Evolutionary conservation across 345 rosid species (phyloP).

Genomic region (Stellera chamaejasme): DNA sequence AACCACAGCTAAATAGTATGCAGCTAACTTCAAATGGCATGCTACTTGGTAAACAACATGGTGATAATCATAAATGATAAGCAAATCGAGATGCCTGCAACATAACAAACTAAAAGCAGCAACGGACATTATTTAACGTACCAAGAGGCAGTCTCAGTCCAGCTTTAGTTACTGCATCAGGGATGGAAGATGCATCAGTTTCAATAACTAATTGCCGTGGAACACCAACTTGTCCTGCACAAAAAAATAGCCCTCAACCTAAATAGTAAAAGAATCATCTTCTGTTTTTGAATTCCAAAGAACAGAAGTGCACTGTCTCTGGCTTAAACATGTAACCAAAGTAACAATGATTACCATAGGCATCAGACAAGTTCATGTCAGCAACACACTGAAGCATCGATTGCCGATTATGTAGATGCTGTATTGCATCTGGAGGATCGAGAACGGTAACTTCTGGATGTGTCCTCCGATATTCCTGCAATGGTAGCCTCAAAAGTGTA

Average conservation of each 20-base stretch:
- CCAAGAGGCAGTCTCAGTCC: conserved; percentile 62
- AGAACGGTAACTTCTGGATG: conserved; percentile 85
- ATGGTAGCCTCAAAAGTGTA: conserved; percentile 2
- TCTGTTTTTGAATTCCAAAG: background rate
- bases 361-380: conserved; percentile 53
- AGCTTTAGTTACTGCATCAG: conserved; percentile 49
- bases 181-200: conserved; percentile 56
- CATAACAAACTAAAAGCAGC: too few species aligned
- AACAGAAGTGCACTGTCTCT: background rate
- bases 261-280: conserved; percentile 1
- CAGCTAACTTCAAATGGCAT: conserved; percentile 3
- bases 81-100: too few species aligned
- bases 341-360: conserved; percentile 31
- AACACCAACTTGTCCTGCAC: conserved; percentile 56
- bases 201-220: conserved; percentile 57
- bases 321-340: background rate
- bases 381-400: conserved; percentile 83
- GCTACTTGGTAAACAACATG: too few species aligned
- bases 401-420: conserved; percentile 63
- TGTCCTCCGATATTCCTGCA: conserved; percentile 53
- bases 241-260: background rate
- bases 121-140: conserved; percentile 13
- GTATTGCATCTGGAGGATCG: conserved; percentile 81
- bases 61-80: too few species aligned
- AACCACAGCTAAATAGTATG: background rate